Evolutionary conservation across 2,329 filamentous ascomycete species (phyloP), one percentile per base, ranked within the genome.

Genomic region (Lachnellula suecica): DNA sequence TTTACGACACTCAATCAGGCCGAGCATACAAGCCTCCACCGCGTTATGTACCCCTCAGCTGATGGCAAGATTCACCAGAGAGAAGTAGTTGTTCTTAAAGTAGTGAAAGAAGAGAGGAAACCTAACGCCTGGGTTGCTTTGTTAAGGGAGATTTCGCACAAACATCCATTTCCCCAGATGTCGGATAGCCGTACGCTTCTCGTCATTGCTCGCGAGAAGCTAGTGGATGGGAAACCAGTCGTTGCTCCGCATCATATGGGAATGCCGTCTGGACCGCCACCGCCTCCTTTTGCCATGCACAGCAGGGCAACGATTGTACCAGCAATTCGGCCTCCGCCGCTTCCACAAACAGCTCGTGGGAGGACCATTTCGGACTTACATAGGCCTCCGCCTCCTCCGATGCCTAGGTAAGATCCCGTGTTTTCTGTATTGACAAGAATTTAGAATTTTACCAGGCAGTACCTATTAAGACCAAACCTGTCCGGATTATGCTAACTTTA

Each of bases 11-110:
- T 66, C 13, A 54, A 48, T 25, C 8, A 17, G 4, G 4, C 7
- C 3, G 64, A 66, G 24, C 48, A 61, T 23, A 24, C 8, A 8
- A 37, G 41, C 6, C 44, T 65, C 11, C 41, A 51, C 4, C 27
- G 37, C 9, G 35, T 60, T 20, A 35, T 61, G 3, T 44, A 52
- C 20, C 54, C 56, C 23, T 38, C 25, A 4, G 11, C 38, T 5
- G 34, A 41, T 4, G 50, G 44, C 19, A 50, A 57, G 22, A 34
- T 22, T 15, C 20, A 48, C 15, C 49, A 56, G 17, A 47, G 63
- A 47, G 51, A 64, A 19, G 20, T 66, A 4, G 49, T 66, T 8
- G 63, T 56, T 5, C 52, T 66, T 2, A 63, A 66, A 47, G 41
- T 59, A 17, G 22, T 65, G 4, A 49, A 61, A 11, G 34, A 53